A percentile compares a stretch with the other conserved stretches of the same genome.
Evolutionary conservation across 2,329 filamentous ascomycete genomes (phyloP).

Genomic region (Fusarium decemcellulare): DNA sequence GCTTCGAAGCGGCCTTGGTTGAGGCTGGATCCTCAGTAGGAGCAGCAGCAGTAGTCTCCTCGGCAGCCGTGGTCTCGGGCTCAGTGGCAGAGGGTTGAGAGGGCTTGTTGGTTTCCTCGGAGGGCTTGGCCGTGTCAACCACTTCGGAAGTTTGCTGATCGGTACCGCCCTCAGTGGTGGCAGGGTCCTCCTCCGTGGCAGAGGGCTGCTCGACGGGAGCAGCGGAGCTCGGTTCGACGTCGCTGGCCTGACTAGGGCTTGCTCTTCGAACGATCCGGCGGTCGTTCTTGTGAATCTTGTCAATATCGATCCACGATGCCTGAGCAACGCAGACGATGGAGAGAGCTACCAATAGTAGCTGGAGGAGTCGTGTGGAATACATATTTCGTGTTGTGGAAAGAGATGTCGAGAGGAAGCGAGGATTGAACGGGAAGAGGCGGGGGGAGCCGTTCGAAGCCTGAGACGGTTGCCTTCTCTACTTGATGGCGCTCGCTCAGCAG

Average conservation of each 20-base stretch:
- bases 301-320: constrained; percentile 52
- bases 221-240: constrained; percentile 24
- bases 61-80: constrained; percentile 19
- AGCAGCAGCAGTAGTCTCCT: constrained; percentile 33
- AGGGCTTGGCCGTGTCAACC: constrained; percentile 20
- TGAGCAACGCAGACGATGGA: constrained; percentile 63
- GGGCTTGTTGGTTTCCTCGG: constrained; percentile 24
- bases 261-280: constrained; percentile 41
- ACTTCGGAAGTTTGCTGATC: constrained; percentile 22
- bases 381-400: constrained; percentile 51
- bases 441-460: constrained; percentile 6
- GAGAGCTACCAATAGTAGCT: constrained; percentile 65
- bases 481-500: constrained; percentile 9
- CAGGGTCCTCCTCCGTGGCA: constrained; percentile 17
- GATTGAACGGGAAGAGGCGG: constrained; percentile 1
- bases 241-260: constrained; percentile 31
- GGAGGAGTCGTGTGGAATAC: constrained; percentile 61
- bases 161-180: constrained; percentile 13
- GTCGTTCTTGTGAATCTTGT: constrained; percentile 39
- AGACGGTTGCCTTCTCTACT: constrained; percentile 13
- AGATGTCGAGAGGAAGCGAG: constrained; percentile 1
- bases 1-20: constrained; percentile 32
- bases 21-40: constrained; percentile 23
- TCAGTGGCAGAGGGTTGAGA: constrained; percentile 26
- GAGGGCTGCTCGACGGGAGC: constrained; percentile 18